phyloP scores from a whole-genome alignment of 352 stramenopile species.

The Phytophthora citricola region DNA sequence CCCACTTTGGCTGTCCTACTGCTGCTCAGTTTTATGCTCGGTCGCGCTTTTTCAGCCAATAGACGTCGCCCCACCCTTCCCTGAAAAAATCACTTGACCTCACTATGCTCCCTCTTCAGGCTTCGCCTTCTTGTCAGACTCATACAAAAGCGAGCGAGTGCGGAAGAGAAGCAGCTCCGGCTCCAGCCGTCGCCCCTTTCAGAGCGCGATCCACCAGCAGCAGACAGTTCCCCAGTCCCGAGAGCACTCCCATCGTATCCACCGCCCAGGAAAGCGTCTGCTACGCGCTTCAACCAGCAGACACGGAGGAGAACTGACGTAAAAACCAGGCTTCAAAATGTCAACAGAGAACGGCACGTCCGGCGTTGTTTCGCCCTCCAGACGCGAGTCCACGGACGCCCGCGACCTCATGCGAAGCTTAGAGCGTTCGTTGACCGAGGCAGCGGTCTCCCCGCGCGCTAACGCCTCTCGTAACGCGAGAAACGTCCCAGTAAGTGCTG shows the following conservation, averaged over 20 bases:
- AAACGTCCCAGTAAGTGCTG: conserved; percentile 14
- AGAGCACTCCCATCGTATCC: conserved; percentile 12
- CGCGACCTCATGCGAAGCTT: conserved; percentile 27
- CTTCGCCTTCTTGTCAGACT: conserved; percentile 17
- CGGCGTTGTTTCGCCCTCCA: conserved; percentile 4
- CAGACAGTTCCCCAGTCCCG: conserved; percentile 1
- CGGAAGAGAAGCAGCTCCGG: conserved; percentile 26
- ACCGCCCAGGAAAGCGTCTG: conserved; percentile 9
- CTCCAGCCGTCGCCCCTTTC: conserved; percentile 16
- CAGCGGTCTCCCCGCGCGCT: conserved; percentile 20
- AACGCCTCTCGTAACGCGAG: conserved; percentile 10
- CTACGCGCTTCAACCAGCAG: conserved; percentile 23
- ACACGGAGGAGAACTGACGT: conserved; percentile 8
- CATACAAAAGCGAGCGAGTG: conserved; percentile 24
- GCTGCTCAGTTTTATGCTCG: conserved; percentile 6
- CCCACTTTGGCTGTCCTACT: background rate
- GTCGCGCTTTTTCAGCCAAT: conserved; percentile 24
- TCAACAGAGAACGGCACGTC: conserved; percentile 3
- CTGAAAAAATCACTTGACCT: conserved; percentile 5
- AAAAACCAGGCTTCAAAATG: conserved; percentile 11
- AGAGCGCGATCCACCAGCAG: conserved; percentile 24
- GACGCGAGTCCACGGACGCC: conserved; percentile 19
- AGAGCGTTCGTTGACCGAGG: conserved; percentile 30
- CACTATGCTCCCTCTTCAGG: conserved; percentile 7
- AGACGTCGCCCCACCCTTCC: background rate